phyloP scores from a whole-genome alignment of 2,329 filamentous ascomycete genomes.

The Xenoacremonium recifei region DNA sequence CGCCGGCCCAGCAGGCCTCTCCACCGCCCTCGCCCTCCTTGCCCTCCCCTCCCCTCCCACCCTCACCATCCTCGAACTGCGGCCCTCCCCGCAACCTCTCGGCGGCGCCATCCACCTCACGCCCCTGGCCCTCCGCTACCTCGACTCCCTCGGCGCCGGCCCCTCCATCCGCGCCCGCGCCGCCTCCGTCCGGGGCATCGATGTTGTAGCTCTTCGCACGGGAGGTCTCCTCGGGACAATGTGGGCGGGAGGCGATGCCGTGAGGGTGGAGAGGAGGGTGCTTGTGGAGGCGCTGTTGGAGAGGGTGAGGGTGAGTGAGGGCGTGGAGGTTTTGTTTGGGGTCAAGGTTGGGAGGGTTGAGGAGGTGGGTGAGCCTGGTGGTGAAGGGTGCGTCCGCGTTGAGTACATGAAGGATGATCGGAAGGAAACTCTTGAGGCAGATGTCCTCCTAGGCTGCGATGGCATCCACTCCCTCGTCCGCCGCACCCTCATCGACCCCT shows the following conservation, averaged over 20 bases:
- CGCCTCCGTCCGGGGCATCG: slow-evolving; percentile 19
- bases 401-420: neutral
- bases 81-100: slow-evolving; percentile 42
- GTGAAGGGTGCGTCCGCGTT: slow-evolving; percentile 2
- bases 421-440: slow-evolving; percentile 13
- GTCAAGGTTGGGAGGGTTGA: slow-evolving; percentile 13
- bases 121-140: slow-evolving; percentile 42
- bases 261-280: slow-evolving; percentile 26
- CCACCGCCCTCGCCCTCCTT: slow-evolving; percentile 46
- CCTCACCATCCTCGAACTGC: slow-evolving; percentile 48
- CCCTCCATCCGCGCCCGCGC: slow-evolving; percentile 17
- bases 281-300: slow-evolving; percentile 25
- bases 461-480: slow-evolving; percentile 38
- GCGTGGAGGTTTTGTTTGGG: slow-evolving; percentile 15
- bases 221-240: slow-evolving; percentile 21
- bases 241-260: slow-evolving; percentile 20
- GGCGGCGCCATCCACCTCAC: slow-evolving; percentile 47
- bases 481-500: slow-evolving; percentile 24
- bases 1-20: slow-evolving; percentile 49
- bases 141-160: slow-evolving; percentile 39
- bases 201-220: slow-evolving; percentile 28
- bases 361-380: slow-evolving; percentile 3
- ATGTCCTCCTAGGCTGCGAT: slow-evolving; percentile 36
- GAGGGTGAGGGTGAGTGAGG: slow-evolving; percentile 2
- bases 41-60: slow-evolving; percentile 35